These are phyloP conservation scores for Emmonsiellopsis sp. DNA, from an alignment of 2,329 filamentous ascomycete species.

Conservation along the genomic window DNA sequence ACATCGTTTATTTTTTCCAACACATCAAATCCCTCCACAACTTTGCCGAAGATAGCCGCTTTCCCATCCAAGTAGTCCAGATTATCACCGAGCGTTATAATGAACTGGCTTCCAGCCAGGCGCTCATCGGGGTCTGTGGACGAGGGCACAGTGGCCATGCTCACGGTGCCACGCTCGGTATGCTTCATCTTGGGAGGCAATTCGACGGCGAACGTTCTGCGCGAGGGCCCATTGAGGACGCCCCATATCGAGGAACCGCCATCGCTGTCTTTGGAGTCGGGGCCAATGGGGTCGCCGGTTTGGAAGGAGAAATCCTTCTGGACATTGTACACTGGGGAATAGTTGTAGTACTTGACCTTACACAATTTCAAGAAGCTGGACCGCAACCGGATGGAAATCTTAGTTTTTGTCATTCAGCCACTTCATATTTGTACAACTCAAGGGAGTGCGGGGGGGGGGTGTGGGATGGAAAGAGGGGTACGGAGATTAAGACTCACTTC, in stretches of 20 bases:
- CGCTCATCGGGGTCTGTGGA: constrained; percentile 69
- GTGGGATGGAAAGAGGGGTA: constrained; percentile 1
- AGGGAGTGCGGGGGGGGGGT: constrained; percentile 1
- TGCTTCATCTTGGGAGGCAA: constrained; percentile 85
- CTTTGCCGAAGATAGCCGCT: constrained; percentile 88
- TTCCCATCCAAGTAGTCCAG: constrained; percentile 87
- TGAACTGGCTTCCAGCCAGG: constrained; percentile 83
- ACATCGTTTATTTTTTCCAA: constrained; percentile 88
- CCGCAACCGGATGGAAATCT: constrained; percentile 34
- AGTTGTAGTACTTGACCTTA: constrained; percentile 99
- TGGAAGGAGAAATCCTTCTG: constrained; percentile 96
- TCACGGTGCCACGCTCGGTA: constrained; percentile 79
- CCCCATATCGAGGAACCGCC: constrained; percentile 93
- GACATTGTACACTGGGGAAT: constrained; percentile 80
- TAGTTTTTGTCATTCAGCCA: constrained; percentile 49
- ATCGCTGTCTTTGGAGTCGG: constrained; percentile 74
- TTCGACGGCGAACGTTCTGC: constrained; percentile 72
- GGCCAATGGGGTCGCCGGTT: constrained; percentile 87
- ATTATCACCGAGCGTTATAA: constrained; percentile 82
- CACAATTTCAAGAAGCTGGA: constrained; percentile 92
- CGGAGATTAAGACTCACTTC: constrained; percentile 58
- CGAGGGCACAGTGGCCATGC: constrained; percentile 86
- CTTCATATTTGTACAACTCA: constrained; percentile 25
- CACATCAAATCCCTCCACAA: constrained; percentile 91
- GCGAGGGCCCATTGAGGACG: constrained; percentile 58